A percentile compares a stretch with the other conserved stretches of the same genome.
Evolutionary conservation across 306 rosid genomes (phyloP).

Genomic region (Rosa persica): DNA sequence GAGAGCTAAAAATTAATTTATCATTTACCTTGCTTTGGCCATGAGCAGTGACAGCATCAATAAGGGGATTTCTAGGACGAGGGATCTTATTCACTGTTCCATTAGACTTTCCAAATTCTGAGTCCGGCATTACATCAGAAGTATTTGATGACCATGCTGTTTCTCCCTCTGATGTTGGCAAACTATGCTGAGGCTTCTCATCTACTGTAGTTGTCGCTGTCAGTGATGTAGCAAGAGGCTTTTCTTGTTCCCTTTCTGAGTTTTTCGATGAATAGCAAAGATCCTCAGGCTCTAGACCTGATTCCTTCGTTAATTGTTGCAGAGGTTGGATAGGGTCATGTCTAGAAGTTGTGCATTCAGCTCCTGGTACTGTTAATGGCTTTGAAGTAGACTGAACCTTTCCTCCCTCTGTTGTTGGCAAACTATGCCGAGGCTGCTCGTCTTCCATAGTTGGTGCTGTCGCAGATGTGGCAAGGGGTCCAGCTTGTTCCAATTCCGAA

Average conservation of each 20-base stretch:
- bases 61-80: constrained; percentile 69
- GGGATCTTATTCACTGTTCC: constrained; percentile 57
- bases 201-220: constrained; percentile 32
- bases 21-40: constrained; percentile 87
- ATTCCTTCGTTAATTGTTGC: constrained; percentile 32
- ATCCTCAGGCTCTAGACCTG: constrained; percentile 37
- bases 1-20: constrained; percentile 4
- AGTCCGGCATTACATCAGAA: constrained; percentile 30
- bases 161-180: constrained; percentile 44
- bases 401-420: constrained; percentile 43
- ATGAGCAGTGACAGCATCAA: constrained; percentile 74
- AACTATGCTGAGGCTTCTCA: constrained; percentile 41
- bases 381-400: constrained; percentile 32
- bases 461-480: constrained; percentile 29
- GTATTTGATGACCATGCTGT: constrained; percentile 35
- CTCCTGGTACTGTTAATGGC: constrained; percentile 35
- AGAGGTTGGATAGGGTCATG: constrained; percentile 34
- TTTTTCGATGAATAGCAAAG: constrained; percentile 30
- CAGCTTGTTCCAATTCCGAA: constrained; percentile 38
- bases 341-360: constrained; percentile 23
- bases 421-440: constrained; percentile 41
- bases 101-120: constrained; percentile 44
- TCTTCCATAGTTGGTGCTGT: constrained; percentile 34
- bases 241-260: constrained; percentile 38
- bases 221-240: constrained; percentile 29